Conservation (phyloP, 1,284 basidiomycete genomes). For the Microbotryomycetes sp. region DNA sequence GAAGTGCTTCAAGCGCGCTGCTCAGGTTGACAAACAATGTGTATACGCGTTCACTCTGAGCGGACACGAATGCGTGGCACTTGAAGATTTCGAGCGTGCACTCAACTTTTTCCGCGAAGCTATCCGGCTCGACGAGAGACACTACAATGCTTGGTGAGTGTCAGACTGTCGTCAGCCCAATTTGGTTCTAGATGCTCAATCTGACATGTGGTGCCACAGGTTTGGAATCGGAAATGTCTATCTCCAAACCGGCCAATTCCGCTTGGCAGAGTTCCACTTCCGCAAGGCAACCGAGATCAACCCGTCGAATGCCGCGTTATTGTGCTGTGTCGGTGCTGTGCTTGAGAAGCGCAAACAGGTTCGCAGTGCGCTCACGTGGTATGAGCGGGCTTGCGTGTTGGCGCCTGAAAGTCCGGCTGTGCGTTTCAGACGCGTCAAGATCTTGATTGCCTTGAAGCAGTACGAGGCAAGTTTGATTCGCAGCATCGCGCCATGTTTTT, state of each 20-base stretch:
- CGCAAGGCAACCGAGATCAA: constrained; percentile 82
- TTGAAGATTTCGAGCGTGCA: constrained; percentile 85
- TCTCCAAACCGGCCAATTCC: constrained; percentile 78
- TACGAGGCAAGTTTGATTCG: constrained; percentile 59
- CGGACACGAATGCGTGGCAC: constrained; percentile 81
- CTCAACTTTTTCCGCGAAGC: constrained; percentile 83
- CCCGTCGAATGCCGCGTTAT: constrained; percentile 70
- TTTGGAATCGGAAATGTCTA: constrained; percentile 95
- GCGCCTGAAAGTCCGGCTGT: constrained; percentile 79
- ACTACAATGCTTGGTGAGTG: constrained; percentile 88
- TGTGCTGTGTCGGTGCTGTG: constrained; percentile 35
- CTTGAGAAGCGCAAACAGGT: constrained; percentile 69
- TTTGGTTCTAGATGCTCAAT: too few relatives aligned
- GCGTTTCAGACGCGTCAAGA: constrained; percentile 81
- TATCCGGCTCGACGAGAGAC: constrained; percentile 74
- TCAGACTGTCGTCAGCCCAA: too few relatives aligned
- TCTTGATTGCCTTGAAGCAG: constrained; percentile 70
- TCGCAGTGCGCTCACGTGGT: constrained; percentile 64
- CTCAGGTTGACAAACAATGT: constrained; percentile 65
- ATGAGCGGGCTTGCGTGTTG: constrained; percentile 66
- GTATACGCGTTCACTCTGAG: constrained; percentile 89
- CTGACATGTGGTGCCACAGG: constrained; percentile 54
- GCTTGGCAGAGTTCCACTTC: constrained; percentile 89
- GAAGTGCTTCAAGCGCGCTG: constrained; percentile 82
- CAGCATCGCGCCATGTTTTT: background rate